These are phyloP conservation scores for Lipomyces mesembrius DNA, from an alignment of 805 yeast species.

Conservation along the genomic window DNA sequence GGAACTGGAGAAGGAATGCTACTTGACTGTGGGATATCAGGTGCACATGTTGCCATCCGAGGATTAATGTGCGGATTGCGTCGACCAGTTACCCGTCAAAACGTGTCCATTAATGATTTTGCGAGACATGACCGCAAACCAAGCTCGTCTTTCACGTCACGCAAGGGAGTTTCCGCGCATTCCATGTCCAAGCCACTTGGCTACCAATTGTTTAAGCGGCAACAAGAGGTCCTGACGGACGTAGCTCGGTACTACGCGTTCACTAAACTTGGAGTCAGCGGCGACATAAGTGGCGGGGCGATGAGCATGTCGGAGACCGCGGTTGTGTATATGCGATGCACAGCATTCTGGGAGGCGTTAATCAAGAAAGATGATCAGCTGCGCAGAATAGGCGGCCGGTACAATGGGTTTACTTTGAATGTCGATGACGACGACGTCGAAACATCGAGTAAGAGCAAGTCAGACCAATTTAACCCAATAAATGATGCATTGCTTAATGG, in stretches of 20 bases:
- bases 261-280: not conserved
- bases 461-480: not conserved
- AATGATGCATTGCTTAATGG: not conserved
- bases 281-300: not conserved
- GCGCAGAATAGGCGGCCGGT: conserved; percentile 28
- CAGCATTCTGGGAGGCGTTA: conserved; percentile 26
- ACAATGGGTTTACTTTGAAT: not conserved
- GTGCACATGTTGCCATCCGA: conserved; percentile 23
- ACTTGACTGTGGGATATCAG: conserved; percentile 7
- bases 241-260: not conserved
- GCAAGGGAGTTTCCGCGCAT: not conserved
- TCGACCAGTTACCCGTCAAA: conserved; percentile 14
- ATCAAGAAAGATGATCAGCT: conserved; percentile 14
- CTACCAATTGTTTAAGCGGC: conserved; percentile 21
- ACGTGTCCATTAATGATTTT: conserved; percentile 26
- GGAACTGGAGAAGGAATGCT: not conserved
- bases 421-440: conserved; percentile 12
- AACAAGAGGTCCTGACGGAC: conserved; percentile 4
- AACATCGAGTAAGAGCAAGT: not conserved
- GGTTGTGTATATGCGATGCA: conserved; percentile 16
- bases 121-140: conserved; percentile 1
- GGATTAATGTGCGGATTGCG: conserved; percentile 21
- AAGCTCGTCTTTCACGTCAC: conserved; percentile 7
- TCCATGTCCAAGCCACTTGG: conserved; percentile 18
- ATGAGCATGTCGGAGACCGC: conserved; percentile 10